phyloP scores from a whole-genome alignment of 352 stramenopile genomes.

The Globisporangium ultimum region DNA sequence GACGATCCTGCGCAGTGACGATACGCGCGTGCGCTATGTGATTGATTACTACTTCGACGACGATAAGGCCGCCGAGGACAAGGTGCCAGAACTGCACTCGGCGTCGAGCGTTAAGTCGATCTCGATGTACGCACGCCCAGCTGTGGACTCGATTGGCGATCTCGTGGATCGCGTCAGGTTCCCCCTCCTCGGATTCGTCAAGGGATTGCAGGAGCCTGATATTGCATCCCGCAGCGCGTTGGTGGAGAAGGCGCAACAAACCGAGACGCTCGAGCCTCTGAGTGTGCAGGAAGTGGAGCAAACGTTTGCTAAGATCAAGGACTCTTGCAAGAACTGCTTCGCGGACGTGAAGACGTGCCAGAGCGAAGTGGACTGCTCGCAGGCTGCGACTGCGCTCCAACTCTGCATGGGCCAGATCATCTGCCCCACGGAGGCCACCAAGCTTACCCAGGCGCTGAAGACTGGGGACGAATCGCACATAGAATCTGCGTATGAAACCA shows the following conservation, averaged over 20 bases:
- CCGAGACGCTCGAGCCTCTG: slow-evolving; percentile 40
- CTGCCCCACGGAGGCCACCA: slow-evolving; percentile 56
- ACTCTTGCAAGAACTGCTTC: slow-evolving; percentile 81
- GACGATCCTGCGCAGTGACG: slow-evolving; percentile 91
- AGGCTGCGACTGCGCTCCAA: slow-evolving; percentile 84
- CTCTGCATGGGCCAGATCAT: slow-evolving; percentile 89
- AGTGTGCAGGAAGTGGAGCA: slow-evolving; percentile 70
- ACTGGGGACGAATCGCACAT: slow-evolving; percentile 57
- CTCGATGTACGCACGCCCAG: slow-evolving; percentile 84
- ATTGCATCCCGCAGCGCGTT: slow-evolving; percentile 43
- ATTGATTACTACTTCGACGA: slow-evolving; percentile 99
- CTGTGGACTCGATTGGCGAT: slow-evolving; percentile 67
- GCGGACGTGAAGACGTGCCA: slow-evolving; percentile 71
- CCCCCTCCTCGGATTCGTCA: slow-evolving; percentile 50
- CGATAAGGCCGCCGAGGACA: slow-evolving; percentile 69
- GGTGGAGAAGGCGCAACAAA: slow-evolving; percentile 40
- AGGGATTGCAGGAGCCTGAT: slow-evolving; percentile 44
- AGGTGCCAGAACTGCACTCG: slow-evolving; percentile 84
- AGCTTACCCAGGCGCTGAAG: slow-evolving; percentile 73
- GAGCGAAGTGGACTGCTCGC: slow-evolving; percentile 76
- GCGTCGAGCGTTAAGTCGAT: slow-evolving; percentile 84
- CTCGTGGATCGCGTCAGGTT: slow-evolving; percentile 85
- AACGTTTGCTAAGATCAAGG: slow-evolving; percentile 83
- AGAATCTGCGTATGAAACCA: slow-evolving; percentile 68
- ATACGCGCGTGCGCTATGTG: slow-evolving; percentile 95